A percentile compares a stretch with the other conserved stretches of the same genome.
Evolutionary conservation across 495 filamentous ascomycete genomes (phyloP).

Genomic region (Trichoderma erinaceum): DNA sequence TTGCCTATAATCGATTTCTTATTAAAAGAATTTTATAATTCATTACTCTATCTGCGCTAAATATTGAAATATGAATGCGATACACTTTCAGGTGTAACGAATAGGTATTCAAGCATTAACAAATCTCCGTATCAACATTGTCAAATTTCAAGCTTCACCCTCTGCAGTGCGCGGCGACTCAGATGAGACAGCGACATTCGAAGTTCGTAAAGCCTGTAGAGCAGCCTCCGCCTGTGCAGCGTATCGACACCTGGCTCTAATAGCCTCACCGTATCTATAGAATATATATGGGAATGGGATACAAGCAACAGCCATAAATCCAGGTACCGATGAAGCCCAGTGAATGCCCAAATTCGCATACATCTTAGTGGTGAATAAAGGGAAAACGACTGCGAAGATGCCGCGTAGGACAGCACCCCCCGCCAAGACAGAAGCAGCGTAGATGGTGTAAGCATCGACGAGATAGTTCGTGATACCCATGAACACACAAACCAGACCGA

Average conservation of each 20-base stretch:
- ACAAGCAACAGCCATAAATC: constrained; percentile 56
- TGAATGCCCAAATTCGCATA: constrained; percentile 57
- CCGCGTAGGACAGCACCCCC: constrained; percentile 54
- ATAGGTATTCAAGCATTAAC: too few species aligned
- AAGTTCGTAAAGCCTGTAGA: too few species aligned
- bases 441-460: constrained; percentile 67
- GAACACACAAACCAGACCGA: constrained; percentile 67
- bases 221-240: neutral
- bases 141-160: too few species aligned
- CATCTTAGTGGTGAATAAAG: constrained; percentile 63
- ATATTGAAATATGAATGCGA: too few species aligned
- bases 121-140: too few species aligned
- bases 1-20: too few species aligned
- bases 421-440: constrained; percentile 63
- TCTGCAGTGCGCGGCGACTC: too few species aligned
- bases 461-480: constrained; percentile 61
- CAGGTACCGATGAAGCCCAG: constrained; percentile 59
- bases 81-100: too few species aligned
- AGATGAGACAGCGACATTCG: too few species aligned
- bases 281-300: constrained; percentile 55
- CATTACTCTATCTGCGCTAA: too few species aligned
- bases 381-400: constrained; percentile 57
- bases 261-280: neutral
- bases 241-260: neutral
- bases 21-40: too few species aligned